These are phyloP conservation scores for Ambrosia trifida DNA, from an alignment of 129 eudicot species.

Conservation along the genomic window DNA sequence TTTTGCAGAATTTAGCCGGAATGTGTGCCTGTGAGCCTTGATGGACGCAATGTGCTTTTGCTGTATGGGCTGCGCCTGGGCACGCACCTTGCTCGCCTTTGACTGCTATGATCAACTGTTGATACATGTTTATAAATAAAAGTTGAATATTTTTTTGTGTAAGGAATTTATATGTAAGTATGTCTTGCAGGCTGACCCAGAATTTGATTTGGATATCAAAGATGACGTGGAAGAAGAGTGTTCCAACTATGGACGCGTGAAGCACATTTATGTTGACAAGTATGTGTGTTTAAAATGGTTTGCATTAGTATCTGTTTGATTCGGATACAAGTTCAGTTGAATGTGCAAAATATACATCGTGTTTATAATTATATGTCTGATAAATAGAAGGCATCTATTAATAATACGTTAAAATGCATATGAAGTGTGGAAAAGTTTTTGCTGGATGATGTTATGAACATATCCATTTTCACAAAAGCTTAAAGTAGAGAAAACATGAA, in stretches of 20 bases:
- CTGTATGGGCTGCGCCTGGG: too few relatives aligned
- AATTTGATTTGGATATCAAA: conserved; percentile 84
- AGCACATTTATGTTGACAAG: conserved; percentile 88
- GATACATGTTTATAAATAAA: neutral
- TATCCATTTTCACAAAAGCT: too few relatives aligned
- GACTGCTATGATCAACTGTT: neutral
- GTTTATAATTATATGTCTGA: neutral
- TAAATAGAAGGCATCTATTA: neutral
- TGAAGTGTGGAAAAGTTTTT: neutral
- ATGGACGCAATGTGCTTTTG: too few relatives aligned
- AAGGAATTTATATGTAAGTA: neutral
- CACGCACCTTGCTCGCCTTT: too few relatives aligned
- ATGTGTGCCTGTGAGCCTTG: too few relatives aligned
- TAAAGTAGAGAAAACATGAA: too few relatives aligned
- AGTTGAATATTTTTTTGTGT: neutral
- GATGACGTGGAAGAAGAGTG: conserved; percentile 94
- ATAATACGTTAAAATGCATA: neutral
- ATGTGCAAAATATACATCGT: neutral
- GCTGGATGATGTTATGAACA: too few relatives aligned
- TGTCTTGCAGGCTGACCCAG: conserved; percentile 76
- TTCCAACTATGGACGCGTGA: conserved; percentile 80
- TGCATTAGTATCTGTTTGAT: neutral
- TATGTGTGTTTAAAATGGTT: conserved; percentile 35
- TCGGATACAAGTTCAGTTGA: neutral
- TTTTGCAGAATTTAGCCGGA: too few relatives aligned